Evolutionary conservation across 495 filamentous ascomycete genomes (phyloP).

Genomic region (Cercophora samala): DNA sequence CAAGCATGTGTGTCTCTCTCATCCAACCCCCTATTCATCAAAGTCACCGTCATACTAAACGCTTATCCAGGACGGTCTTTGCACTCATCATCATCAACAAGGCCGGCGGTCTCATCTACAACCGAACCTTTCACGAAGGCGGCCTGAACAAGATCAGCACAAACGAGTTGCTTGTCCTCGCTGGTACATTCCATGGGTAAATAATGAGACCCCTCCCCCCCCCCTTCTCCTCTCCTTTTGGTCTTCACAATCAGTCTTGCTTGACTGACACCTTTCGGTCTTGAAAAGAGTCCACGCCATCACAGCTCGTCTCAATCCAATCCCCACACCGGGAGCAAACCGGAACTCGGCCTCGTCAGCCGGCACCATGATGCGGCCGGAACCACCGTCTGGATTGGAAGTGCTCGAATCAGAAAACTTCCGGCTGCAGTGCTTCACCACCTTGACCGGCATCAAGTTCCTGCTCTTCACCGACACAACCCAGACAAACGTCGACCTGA

Average conservation of each 20-base stretch:
- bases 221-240: constrained; percentile 13
- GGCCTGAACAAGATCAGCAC: constrained; percentile 80
- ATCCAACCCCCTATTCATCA: background rate
- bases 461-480: constrained; percentile 90
- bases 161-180: constrained; percentile 96
- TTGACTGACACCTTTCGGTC: background rate
- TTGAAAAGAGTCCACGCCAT: constrained; percentile 88
- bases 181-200: constrained; percentile 96
- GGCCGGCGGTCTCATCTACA: constrained; percentile 92
- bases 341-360: constrained; percentile 43
- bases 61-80: constrained; percentile 71
- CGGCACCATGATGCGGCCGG: constrained; percentile 51
- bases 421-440: constrained; percentile 91
- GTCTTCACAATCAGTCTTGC: constrained; percentile 15
- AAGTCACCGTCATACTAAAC: constrained; percentile 2
- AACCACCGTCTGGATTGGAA: constrained; percentile 72
- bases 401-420: constrained; percentile 88
- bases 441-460: constrained; percentile 91
- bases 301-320: constrained; percentile 71
- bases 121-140: constrained; percentile 79
- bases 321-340: constrained; percentile 31
- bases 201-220: constrained; percentile 13
- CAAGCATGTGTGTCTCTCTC: constrained; percentile 22
- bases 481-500: constrained; percentile 79
- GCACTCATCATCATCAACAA: constrained; percentile 97